These are phyloP conservation scores for Ballota nigra DNA, from an alignment of 257 asterid species.

Conservation along the genomic window DNA sequence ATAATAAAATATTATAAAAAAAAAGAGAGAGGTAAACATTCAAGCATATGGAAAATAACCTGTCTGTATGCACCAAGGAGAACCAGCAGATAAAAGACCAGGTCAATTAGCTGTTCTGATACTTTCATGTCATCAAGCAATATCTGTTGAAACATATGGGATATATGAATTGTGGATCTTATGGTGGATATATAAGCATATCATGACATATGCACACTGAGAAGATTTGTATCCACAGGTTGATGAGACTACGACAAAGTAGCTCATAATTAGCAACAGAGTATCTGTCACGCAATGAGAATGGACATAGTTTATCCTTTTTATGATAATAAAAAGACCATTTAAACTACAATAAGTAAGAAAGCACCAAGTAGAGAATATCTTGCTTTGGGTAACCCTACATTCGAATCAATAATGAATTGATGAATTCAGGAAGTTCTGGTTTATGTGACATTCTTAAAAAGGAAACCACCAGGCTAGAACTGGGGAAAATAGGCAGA, in stretches of 20 bases:
- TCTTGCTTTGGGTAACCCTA: neutral
- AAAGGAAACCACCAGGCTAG: constrained; percentile 10
- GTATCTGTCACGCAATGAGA: neutral
- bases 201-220: neutral
- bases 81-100: constrained; percentile 70
- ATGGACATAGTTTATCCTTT: neutral
- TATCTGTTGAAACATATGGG: constrained; percentile 54
- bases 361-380: neutral
- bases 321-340: neutral
- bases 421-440: neutral
- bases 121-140: constrained; percentile 81
- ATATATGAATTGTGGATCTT: constrained; percentile 1
- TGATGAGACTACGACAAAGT: constrained; percentile 3
- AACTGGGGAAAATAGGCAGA: neutral
- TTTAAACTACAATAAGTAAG: neutral
- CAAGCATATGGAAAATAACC: constrained; percentile 46
- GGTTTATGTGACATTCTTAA: neutral
- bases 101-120: constrained; percentile 83
- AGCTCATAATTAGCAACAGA: neutral
- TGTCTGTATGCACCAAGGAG: constrained; percentile 69
- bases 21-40: neutral
- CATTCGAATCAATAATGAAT: constrained; percentile 1
- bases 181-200: constrained; percentile 20
- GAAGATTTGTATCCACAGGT: constrained; percentile 1
- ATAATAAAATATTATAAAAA: no score